Conservation (phyloP, 2,329 filamentous ascomycete species). For the Tolypocladium endophyticum region DNA sequence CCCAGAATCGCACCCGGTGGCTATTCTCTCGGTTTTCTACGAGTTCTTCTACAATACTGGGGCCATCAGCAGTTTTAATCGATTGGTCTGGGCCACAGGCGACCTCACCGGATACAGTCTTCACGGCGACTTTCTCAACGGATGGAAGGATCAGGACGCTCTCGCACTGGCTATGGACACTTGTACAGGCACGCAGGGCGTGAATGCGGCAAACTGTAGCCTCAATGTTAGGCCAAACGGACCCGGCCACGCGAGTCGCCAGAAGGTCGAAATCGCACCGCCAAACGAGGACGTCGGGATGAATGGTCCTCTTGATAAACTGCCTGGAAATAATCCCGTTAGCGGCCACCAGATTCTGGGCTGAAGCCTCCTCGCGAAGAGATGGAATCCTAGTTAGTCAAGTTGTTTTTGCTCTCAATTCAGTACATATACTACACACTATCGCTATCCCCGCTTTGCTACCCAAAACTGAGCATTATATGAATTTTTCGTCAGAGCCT, state of each 20-base stretch:
- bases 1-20: constrained; percentile 29
- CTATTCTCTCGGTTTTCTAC: constrained; percentile 32
- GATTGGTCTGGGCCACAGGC: constrained; percentile 15
- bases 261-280: constrained; percentile 8
- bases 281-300: constrained; percentile 15
- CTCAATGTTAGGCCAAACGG: constrained; percentile 14
- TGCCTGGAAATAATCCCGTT: constrained; percentile 17
- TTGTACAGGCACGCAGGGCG: constrained; percentile 14
- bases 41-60: constrained; percentile 34
- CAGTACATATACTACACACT: neutral
- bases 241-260: constrained; percentile 9
- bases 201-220: constrained; percentile 12
- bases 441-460: constrained; percentile 16
- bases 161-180: constrained; percentile 14
- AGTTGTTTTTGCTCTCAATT: neutral
- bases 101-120: constrained; percentile 17
- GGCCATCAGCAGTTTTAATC: constrained; percentile 14
- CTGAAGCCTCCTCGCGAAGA: too few species aligned
- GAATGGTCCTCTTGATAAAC: constrained; percentile 9
- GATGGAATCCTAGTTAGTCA: too few species aligned
- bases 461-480: constrained; percentile 47
- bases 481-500: constrained; percentile 38
- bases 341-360: neutral
- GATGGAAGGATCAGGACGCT: constrained; percentile 16
- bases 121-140: constrained; percentile 18